Evolutionary conservation across 1,139 yeast genomes (phyloP).

Genomic region (Geotrichum bryndzae): DNA sequence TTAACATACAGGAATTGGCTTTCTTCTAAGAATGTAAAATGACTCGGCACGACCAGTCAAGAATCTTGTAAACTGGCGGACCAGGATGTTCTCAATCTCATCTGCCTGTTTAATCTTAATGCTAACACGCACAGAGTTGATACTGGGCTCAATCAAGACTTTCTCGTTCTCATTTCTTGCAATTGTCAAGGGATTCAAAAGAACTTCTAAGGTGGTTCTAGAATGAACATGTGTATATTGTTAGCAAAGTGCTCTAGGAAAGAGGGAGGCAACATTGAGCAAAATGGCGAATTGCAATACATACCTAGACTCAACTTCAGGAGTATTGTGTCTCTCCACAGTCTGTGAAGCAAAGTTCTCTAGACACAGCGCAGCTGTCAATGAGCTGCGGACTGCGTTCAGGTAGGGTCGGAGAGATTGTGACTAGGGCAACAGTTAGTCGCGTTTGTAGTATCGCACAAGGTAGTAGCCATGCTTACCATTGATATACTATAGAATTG

Average conservation of each 20-base stretch:
- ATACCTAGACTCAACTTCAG: conserved; percentile 79
- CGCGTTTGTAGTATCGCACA: not conserved
- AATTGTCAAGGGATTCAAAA: conserved; percentile 82
- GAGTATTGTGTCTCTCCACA: conserved; percentile 95
- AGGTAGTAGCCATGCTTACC: not conserved
- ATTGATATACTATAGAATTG: not conserved
- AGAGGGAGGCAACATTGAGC: not conserved
- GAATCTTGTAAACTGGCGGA: conserved; percentile 88
- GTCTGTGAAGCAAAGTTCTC: conserved; percentile 93
- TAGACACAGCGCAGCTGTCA: conserved; percentile 91
- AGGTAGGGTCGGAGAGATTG: conserved; percentile 95
- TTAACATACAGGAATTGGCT: conserved; percentile 53
- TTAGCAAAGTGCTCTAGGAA: not conserved
- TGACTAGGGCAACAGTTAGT: conserved; percentile 34
- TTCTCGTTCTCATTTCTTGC: conserved; percentile 92
- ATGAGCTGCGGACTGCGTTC: conserved; percentile 87
- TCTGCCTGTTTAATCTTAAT: conserved; percentile 95
- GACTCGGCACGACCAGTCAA: conserved; percentile 93
- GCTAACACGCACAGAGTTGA: conserved; percentile 79
- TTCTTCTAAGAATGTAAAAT: conserved; percentile 84
- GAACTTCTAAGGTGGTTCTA: conserved; percentile 68
- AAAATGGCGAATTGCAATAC: not conserved
- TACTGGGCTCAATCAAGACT: conserved; percentile 88
- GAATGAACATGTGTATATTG: not conserved
- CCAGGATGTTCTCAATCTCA: conserved; percentile 90